phyloP scores from a whole-genome alignment of 345 rosid species.

The Noccaea caerulescens region DNA sequence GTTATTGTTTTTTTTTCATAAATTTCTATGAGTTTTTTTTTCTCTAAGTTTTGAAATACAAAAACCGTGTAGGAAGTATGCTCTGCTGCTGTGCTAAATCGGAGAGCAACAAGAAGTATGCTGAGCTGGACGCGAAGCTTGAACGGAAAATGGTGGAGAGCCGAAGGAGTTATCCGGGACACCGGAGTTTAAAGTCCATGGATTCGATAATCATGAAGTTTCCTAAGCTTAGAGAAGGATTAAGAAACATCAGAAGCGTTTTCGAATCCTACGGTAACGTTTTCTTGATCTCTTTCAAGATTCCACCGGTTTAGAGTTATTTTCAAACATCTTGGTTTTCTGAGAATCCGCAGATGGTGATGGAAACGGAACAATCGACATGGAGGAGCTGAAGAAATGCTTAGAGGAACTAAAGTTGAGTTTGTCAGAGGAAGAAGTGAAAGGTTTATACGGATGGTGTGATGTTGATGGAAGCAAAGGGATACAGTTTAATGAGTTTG shows the following conservation, averaged over 20 bases:
- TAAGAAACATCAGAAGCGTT: slow-evolving; percentile 64
- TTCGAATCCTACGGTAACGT: slow-evolving; percentile 71
- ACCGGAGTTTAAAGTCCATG: slow-evolving; percentile 57
- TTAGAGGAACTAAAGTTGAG: slow-evolving; percentile 59
- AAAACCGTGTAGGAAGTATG: slow-evolving; percentile 47
- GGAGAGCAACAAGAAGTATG: slow-evolving; percentile 53
- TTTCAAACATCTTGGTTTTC: not conserved
- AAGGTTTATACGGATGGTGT: slow-evolving; percentile 74
- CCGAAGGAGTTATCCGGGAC: slow-evolving; percentile 53
- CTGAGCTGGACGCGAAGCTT: slow-evolving; percentile 69
- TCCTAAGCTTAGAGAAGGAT: slow-evolving; percentile 65
- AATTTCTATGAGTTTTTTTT: not conserved
- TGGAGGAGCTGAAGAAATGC: slow-evolving; percentile 69
- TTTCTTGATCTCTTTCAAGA: slow-evolving; percentile 38
- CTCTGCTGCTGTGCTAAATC: slow-evolving; percentile 54
- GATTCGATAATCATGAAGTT: slow-evolving; percentile 76
- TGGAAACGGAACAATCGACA: slow-evolving; percentile 68
- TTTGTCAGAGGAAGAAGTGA: slow-evolving; percentile 65
- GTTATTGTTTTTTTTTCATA: not conserved
- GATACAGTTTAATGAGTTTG: slow-evolving; percentile 82
- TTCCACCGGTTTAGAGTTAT: not conserved
- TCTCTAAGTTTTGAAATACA: slow-evolving; percentile 8
- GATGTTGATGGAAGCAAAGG: slow-evolving; percentile 80
- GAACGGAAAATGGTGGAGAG: slow-evolving; percentile 70
- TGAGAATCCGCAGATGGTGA: slow-evolving; percentile 57